Percentiles rank a stretch among this genome's conserved stretches.
These are phyloP conservation scores for Penicillium fimorum DNA, from an alignment of 495 filamentous ascomycete genomes.

Conservation along the genomic window DNA sequence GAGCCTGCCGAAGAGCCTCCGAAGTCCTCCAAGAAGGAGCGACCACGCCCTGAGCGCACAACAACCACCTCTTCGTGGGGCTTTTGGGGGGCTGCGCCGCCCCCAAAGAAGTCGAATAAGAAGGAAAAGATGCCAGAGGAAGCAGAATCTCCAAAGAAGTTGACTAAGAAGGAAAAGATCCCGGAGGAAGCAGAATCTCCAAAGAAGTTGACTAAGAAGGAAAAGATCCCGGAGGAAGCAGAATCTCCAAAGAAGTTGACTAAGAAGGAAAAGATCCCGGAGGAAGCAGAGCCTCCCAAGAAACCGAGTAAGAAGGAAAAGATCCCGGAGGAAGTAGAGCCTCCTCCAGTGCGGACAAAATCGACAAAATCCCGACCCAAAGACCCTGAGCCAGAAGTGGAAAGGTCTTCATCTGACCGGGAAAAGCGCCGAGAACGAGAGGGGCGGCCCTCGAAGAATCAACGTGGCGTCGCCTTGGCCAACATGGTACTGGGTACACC, in stretches of 20 bases:
- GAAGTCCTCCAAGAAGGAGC: conserved; percentile 57
- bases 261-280: conserved; percentile 42
- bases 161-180: conserved; percentile 42
- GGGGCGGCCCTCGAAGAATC: conserved; percentile 36
- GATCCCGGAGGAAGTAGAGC: conserved; percentile 37
- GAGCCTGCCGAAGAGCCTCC: conserved; percentile 42
- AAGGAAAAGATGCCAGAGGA: conserved; percentile 43
- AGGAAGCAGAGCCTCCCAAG: conserved; percentile 27
- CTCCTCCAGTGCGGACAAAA: conserved; percentile 49
- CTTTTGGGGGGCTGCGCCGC: conserved; percentile 54
- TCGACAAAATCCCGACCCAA: conserved; percentile 40
- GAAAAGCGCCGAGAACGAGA: conserved; percentile 47
- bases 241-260: conserved; percentile 43
- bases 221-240: conserved; percentile 34
- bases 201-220: conserved; percentile 35
- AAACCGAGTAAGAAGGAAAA: conserved; percentile 36
- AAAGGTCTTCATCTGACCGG: conserved; percentile 58
- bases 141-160: conserved; percentile 40
- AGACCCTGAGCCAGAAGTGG: conserved; percentile 49
- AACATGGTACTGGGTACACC: conserved; percentile 53
- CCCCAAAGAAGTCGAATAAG: conserved; percentile 44
- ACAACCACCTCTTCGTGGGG: conserved; percentile 54
- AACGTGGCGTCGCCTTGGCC: conserved; percentile 50
- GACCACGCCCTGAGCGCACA: conserved; percentile 53
- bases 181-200: conserved; percentile 30